phyloP scores from a whole-genome alignment of 441 rosid genomes.

The Geranium incanum region DNA sequence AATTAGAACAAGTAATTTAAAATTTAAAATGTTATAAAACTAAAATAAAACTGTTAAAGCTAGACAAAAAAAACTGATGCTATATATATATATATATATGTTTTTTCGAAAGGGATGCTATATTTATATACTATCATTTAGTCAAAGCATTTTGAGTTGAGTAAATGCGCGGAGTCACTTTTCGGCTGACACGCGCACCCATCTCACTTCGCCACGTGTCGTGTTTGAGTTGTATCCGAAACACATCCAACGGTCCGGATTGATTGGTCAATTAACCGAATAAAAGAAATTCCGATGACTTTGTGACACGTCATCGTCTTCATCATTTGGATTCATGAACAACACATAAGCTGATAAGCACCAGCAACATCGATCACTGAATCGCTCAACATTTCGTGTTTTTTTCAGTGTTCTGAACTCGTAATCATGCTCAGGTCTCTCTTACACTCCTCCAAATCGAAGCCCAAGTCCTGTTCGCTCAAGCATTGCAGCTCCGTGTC shows the following conservation, averaged over 20 bases:
- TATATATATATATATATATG: too few relatives aligned
- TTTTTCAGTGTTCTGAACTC: neutral
- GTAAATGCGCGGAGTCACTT: too few relatives aligned
- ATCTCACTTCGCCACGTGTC: too few relatives aligned
- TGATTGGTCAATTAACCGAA: neutral
- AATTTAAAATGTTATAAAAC: too few relatives aligned
- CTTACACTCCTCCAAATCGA: slow-evolving; percentile 20
- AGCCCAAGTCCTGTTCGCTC: slow-evolving; percentile 21
- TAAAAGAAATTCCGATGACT: neutral
- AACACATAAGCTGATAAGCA: neutral
- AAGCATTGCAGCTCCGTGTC: slow-evolving; percentile 20
- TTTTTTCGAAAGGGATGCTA: too few relatives aligned
- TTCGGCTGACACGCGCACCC: too few relatives aligned
- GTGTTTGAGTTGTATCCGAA: too few relatives aligned
- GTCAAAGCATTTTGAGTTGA: too few relatives aligned
- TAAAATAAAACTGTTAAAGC: too few relatives aligned
- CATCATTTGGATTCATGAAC: neutral
- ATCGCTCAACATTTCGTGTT: neutral
- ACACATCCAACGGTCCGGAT: neutral
- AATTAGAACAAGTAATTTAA: too few relatives aligned
- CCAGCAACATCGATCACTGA: neutral
- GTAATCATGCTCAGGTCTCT: slow-evolving; percentile 44
- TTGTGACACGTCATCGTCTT: neutral
- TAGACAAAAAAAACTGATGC: too few relatives aligned
- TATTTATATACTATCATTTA: too few relatives aligned